These are phyloP conservation scores for Limtongia smithiae DNA, from an alignment of 805 yeast genomes.

Conservation along the genomic window DNA sequence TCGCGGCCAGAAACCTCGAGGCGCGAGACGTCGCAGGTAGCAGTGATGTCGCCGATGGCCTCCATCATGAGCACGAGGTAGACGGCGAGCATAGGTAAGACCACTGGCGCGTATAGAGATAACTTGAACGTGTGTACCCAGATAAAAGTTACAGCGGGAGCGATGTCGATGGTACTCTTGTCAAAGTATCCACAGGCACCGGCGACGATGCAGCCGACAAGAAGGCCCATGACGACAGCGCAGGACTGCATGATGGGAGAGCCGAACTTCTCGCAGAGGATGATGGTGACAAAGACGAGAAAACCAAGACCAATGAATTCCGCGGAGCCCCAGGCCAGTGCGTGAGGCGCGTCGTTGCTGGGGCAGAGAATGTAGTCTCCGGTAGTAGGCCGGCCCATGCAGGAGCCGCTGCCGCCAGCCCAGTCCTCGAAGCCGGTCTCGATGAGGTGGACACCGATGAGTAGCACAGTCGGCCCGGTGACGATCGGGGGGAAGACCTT, in stretches of 20 bases:
- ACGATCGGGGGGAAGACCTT: conserved; percentile 82
- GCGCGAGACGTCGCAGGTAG: conserved; percentile 87
- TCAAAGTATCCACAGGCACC: conserved; percentile 85
- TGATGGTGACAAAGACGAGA: conserved; percentile 68
- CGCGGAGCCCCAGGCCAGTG: conserved; percentile 79
- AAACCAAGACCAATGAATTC: conserved; percentile 84
- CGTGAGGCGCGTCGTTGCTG: conserved; percentile 49
- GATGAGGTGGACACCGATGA: conserved; percentile 72
- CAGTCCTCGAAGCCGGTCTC: conserved; percentile 75
- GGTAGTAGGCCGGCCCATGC: conserved; percentile 33
- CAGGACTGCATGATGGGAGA: conserved; percentile 93
- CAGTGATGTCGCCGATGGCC: conserved; percentile 92
- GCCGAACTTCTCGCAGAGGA: conserved; percentile 80
- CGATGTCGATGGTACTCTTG: conserved; percentile 52
- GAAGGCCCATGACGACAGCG: conserved; percentile 80
- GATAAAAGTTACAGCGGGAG: conserved; percentile 78
- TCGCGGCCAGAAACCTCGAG: conserved; percentile 75
- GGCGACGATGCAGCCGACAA: conserved; percentile 88
- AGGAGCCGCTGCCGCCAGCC: conserved; percentile 74
- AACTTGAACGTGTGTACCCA: conserved; percentile 86
- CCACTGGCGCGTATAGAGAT: conserved; percentile 76
- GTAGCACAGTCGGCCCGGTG: conserved; percentile 87
- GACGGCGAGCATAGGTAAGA: conserved; percentile 79
- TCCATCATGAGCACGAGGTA: conserved; percentile 84
- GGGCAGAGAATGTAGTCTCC: conserved; percentile 53